Conservation (phyloP, 495 filamentous ascomycete species). For the Aspergillus sclerotiicarbonarius region DNA sequence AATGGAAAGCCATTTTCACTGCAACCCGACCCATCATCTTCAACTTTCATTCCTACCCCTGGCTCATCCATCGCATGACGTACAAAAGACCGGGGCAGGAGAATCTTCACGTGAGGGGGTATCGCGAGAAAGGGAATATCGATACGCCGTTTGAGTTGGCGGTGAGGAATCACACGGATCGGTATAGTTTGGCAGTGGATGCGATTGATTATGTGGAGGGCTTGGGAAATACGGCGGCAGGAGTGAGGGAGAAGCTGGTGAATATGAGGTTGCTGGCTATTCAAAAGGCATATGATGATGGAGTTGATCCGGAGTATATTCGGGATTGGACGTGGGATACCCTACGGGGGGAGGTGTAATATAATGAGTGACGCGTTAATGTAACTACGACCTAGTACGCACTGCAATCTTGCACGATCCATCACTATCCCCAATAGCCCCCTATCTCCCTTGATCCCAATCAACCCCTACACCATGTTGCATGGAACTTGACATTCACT, state of each 20-base stretch:
- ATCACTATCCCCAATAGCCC: too few relatives aligned
- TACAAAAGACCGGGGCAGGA: constrained; percentile 63
- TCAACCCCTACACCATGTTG: too few relatives aligned
- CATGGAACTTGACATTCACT: too few relatives aligned
- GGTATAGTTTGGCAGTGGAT: constrained; percentile 68
- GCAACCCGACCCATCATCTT: constrained; percentile 66
- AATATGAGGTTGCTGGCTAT: constrained; percentile 57
- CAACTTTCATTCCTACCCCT: constrained; percentile 79
- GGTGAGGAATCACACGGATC: constrained; percentile 67
- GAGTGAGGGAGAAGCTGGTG: constrained; percentile 57
- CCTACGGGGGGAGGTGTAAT: constrained; percentile 13
- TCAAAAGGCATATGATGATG: constrained; percentile 60
- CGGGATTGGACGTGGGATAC: constrained; percentile 61
- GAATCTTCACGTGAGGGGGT: constrained; percentile 68
- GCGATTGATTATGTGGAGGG: constrained; percentile 63
- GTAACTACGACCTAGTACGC: too few relatives aligned
- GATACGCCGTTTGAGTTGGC: constrained; percentile 72
- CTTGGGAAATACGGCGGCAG: constrained; percentile 56
- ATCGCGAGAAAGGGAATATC: constrained; percentile 77
- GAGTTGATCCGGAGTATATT: constrained; percentile 63
- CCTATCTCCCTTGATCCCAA: too few relatives aligned
- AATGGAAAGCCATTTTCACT: constrained; percentile 67
- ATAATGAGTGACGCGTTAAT: too few relatives aligned
- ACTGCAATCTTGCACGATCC: too few relatives aligned
- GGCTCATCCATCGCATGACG: constrained; percentile 68